These are phyloP conservation scores for Fusarium hainanense DNA, from an alignment of 2,329 filamentous ascomycete genomes.

Conservation along the genomic window DNA sequence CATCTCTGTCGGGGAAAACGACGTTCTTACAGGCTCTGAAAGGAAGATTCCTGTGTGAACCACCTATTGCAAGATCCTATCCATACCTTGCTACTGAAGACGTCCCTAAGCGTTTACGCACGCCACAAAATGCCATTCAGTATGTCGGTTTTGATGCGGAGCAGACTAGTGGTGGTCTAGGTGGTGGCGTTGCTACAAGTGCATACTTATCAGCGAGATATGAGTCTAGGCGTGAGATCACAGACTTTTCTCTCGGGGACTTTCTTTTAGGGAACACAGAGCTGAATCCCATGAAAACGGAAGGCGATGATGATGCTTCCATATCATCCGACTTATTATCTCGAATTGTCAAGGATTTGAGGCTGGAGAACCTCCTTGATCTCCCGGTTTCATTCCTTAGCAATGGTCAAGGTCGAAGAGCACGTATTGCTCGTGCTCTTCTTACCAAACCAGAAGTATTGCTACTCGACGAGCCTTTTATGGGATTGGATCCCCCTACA, in stretches of 20 bases:
- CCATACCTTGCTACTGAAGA: constrained; percentile 78
- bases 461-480: constrained; percentile 92
- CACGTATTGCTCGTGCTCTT: constrained; percentile 88
- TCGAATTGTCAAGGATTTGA: constrained; percentile 75
- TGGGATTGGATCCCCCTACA: constrained; percentile 92
- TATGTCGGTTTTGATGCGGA: constrained; percentile 93
- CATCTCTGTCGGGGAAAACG: constrained; percentile 82
- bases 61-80: constrained; percentile 79
- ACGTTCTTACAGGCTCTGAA: constrained; percentile 83
- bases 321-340: constrained; percentile 64
- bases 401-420: constrained; percentile 90
- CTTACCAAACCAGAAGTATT: constrained; percentile 82
- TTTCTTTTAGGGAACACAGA: constrained; percentile 86
- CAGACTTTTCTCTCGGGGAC: constrained; percentile 85
- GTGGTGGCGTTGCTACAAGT: constrained; percentile 69
- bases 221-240: constrained; percentile 86
- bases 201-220: constrained; percentile 91
- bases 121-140: constrained; percentile 76
- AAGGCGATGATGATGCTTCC: constrained; percentile 57
- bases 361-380: constrained; percentile 74
- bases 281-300: constrained; percentile 73
- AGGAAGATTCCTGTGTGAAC: constrained; percentile 79
- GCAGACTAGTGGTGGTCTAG: constrained; percentile 63
- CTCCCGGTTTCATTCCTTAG: constrained; percentile 91
- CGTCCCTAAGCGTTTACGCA: constrained; percentile 66